A percentile compares a stretch with the other conserved stretches of the same genome.
phyloP scores from a whole-genome alignment of 371 early-diverging fungal species.

The Cokeromyces recurvatus region DNA sequence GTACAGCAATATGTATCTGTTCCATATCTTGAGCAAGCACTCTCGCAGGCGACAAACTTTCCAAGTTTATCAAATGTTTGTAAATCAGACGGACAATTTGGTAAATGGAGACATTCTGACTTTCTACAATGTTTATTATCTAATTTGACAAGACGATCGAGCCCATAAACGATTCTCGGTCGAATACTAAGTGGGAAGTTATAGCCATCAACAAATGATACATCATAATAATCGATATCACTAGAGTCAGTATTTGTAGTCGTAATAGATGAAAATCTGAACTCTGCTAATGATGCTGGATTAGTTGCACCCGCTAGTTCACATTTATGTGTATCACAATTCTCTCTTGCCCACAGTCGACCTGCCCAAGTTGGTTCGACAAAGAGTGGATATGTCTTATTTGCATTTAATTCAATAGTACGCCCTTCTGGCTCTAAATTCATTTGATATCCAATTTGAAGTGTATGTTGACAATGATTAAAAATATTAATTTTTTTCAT shows the following conservation, averaged over 20 bases:
- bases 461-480: constrained; percentile 14
- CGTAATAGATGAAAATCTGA: constrained; percentile 26
- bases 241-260: background rate
- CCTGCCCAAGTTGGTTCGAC: constrained; percentile 26
- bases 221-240: constrained; percentile 35
- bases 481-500: constrained; percentile 11
- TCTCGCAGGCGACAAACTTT: constrained; percentile 21
- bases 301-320: constrained; percentile 22
- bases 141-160: background rate
- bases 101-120: constrained; percentile 14
- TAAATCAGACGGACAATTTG: constrained; percentile 17
- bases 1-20: constrained; percentile 29
- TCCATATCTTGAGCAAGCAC: constrained; percentile 31
- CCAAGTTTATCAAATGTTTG: constrained; percentile 5
- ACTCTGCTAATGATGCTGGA: constrained; percentile 40
- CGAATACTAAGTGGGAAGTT: constrained; percentile 23
- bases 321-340: constrained; percentile 20
- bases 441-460: constrained; percentile 22
- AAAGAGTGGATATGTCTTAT: constrained; percentile 1
- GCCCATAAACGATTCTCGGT: too few species aligned
- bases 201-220: constrained; percentile 34
- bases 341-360: constrained; percentile 29
- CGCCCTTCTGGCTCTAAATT: constrained; percentile 18
- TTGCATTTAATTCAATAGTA: background rate
- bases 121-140: constrained; percentile 11